phyloP scores from a whole-genome alignment of 192 early-diverging fungal genomes.

The Linnemannia schmuckeri region DNA sequence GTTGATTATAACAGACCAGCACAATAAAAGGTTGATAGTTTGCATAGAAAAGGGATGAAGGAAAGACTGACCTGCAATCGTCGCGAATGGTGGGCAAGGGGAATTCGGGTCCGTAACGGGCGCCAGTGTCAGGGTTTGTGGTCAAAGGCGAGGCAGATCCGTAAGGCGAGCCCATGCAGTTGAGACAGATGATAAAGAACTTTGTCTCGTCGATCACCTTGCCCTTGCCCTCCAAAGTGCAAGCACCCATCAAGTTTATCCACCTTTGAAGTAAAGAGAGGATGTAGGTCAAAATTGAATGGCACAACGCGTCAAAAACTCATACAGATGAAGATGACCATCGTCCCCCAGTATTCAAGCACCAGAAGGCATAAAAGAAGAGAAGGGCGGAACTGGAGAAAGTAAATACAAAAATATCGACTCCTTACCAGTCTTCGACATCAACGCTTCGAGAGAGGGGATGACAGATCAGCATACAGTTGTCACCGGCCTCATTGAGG shows the following conservation, averaged over 20 bases:
- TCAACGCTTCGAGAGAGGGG: slow-evolving; percentile 94
- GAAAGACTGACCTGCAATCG: slow-evolving; percentile 74
- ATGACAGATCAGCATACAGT: slow-evolving; percentile 97
- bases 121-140: slow-evolving; percentile 80
- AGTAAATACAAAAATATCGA: neutral
- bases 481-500: slow-evolving; percentile 78
- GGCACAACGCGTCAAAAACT: neutral
- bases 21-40: neutral
- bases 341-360: neutral
- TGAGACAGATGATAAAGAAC: slow-evolving; percentile 96
- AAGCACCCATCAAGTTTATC: slow-evolving; percentile 62
- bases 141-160: slow-evolving; percentile 91
- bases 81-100: slow-evolving; percentile 89
- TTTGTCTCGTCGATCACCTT: slow-evolving; percentile 88
- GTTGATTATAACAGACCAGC: no score
- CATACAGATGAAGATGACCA: no score
- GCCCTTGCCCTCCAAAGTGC: slow-evolving; percentile 87
- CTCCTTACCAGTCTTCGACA: slow-evolving; percentile 90
- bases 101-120: slow-evolving; percentile 91
- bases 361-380: neutral
- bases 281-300: neutral
- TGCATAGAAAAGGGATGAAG: neutral
- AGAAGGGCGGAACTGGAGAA: neutral
- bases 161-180: slow-evolving; percentile 95
- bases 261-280: slow-evolving; percentile 66